phyloP scores from a whole-genome alignment of 257 asterid species.

The Agastache rugosa region DNA sequence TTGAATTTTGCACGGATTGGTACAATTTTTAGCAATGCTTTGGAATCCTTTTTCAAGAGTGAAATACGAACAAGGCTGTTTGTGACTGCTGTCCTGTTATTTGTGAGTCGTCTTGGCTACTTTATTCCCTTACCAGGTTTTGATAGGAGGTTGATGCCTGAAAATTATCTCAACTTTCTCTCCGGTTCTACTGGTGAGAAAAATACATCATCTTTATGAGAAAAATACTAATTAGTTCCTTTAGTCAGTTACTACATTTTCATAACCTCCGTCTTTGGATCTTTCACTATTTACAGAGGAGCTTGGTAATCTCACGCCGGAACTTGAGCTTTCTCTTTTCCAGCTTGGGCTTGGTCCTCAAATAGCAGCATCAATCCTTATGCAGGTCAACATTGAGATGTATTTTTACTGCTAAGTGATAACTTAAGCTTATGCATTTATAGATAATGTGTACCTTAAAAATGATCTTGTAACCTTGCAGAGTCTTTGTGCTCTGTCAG shows the following conservation, averaged over 20 bases:
- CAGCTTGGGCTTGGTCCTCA: conserved; percentile 99
- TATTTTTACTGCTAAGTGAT: conserved; percentile 19
- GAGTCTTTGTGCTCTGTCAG: conserved; percentile 8
- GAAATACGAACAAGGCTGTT: conserved; percentile 93
- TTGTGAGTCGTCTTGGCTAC: conserved; percentile 87
- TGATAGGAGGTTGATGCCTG: conserved; percentile 92
- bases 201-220: conserved; percentile 18
- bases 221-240: too few species aligned
- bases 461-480: conserved; percentile 16
- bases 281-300: conserved; percentile 64
- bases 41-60: conserved; percentile 95
- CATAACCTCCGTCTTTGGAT: conserved; percentile 22
- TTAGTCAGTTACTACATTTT: conserved; percentile 8
- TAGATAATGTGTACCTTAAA: conserved; percentile 6
- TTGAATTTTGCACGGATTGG: conserved; percentile 72
- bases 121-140: conserved; percentile 95
- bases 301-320: conserved; percentile 82
- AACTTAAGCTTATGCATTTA: background rate
- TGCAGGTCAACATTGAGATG: conserved; percentile 66
- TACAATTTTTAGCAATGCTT: conserved; percentile 71
- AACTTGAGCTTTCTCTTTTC: conserved; percentile 92
- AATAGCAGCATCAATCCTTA: conserved; percentile 93
- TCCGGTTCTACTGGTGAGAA: conserved; percentile 87
- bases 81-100: conserved; percentile 76
- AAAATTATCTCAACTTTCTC: conserved; percentile 82